Percentiles rank a stretch among this genome's conserved stretches.
Conservation (phyloP, 73 alveolate species). For the Paramecium sexaurelia region DNA sequence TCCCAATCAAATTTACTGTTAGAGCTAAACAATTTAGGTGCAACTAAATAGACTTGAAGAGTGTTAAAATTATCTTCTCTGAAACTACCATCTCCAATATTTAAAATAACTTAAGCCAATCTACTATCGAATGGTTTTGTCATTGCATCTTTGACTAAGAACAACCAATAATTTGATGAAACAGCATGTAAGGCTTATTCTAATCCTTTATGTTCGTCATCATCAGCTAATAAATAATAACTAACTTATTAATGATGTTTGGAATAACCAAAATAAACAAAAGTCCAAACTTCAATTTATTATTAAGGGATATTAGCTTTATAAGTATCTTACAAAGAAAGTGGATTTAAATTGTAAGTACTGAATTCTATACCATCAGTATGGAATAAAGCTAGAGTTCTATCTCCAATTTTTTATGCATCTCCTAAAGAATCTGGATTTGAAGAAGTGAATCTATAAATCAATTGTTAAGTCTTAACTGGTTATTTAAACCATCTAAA, state of each 20-base stretch:
- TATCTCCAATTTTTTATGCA: slow-evolving; percentile 40
- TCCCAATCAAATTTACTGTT: slow-evolving; percentile 44
- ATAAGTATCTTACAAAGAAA: not conserved
- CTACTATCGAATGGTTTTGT: slow-evolving; percentile 16
- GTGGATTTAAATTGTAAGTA: slow-evolving; percentile 30
- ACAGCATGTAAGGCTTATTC: slow-evolving; percentile 53
- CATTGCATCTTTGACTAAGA: not conserved
- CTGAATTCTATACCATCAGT: slow-evolving; percentile 15
- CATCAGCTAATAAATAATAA: slow-evolving; percentile 34
- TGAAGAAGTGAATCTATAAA: slow-evolving; percentile 45
- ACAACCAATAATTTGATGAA: not conserved
- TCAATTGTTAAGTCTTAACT: not conserved
- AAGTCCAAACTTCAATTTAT: slow-evolving; percentile 39
- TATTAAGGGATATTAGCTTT: not conserved
- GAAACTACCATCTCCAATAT: slow-evolving; percentile 16
- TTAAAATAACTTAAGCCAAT: slow-evolving; percentile 14
- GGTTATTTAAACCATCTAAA: slow-evolving; percentile 10
- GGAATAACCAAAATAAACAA: slow-evolving; percentile 7
- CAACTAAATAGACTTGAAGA: slow-evolving; percentile 5
- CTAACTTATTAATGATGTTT: not conserved
- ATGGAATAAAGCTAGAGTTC: slow-evolving; percentile 3
- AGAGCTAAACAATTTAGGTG: not conserved
- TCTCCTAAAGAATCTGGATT: not conserved
- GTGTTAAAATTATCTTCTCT: slow-evolving; percentile 20
- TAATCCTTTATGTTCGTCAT: not conserved